Evolutionary conservation across 208 protist species (phyloP).

Genomic region (Acanthamoeba culbertsoni): DNA sequence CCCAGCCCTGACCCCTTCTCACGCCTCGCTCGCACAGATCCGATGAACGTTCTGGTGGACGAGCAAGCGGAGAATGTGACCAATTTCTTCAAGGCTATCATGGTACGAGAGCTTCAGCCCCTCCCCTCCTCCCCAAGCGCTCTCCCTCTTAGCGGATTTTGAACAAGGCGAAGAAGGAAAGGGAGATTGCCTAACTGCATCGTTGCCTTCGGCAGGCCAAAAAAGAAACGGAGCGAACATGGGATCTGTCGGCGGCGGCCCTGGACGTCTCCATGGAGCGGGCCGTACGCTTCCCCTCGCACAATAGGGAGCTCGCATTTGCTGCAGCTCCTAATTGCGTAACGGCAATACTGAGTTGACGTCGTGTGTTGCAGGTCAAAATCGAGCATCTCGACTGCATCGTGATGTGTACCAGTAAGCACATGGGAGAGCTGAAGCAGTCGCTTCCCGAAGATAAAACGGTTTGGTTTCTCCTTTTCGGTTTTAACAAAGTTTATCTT

Average conservation of each 20-base stretch:
- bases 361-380: background rate
- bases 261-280: background rate
- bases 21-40: background rate
- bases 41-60: background rate
- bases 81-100: conserved; percentile 13
- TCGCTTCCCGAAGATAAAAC: background rate
- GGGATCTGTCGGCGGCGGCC: background rate
- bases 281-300: background rate
- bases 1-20: background rate
- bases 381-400: background rate
- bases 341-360: background rate
- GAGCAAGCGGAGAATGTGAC: conserved; percentile 10
- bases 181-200: too few species aligned
- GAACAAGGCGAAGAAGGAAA: too few species aligned
- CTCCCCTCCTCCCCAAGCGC: background rate
- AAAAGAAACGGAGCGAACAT: background rate
- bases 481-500: background rate
- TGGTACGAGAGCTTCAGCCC: background rate
- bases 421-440: background rate
- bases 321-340: too few species aligned
- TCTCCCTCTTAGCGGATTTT: too few species aligned
- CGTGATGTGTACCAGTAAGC: background rate
- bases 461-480: background rate
- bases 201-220: background rate
- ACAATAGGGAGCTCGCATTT: too few species aligned